Percentiles rank a stretch among this genome's conserved stretches.
Evolutionary conservation across 2,329 filamentous ascomycete genomes (phyloP).

Genomic region (Colletotrichum viniferum): DNA sequence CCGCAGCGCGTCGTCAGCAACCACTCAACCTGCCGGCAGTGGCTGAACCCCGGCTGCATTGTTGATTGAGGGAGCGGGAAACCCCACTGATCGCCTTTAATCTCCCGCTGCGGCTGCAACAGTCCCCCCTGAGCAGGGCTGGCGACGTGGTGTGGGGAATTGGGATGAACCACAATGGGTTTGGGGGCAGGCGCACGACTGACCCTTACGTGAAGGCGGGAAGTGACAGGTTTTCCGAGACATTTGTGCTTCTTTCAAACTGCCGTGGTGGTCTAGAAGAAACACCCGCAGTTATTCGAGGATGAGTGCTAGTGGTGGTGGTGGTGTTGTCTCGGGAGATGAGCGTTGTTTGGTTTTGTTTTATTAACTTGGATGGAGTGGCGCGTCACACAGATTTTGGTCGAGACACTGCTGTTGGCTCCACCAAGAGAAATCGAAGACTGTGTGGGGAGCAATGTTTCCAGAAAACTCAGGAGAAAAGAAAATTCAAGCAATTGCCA

Average conservation of each 20-base stretch:
- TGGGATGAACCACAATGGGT: background rate
- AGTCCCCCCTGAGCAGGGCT: background rate
- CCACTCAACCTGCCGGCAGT: background rate
- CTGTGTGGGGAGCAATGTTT: background rate
- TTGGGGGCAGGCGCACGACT: background rate
- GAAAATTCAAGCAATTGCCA: background rate
- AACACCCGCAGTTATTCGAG: background rate
- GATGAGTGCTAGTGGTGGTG: background rate
- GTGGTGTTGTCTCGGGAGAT: background rate
- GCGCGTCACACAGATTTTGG: background rate
- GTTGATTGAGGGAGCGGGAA: conserved; percentile 1
- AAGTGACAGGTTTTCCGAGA: background rate
- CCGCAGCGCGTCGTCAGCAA: background rate
- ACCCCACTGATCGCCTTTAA: conserved; percentile 20
- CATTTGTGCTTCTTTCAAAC: background rate
- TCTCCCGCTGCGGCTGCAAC: background rate
- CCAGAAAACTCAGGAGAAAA: background rate
- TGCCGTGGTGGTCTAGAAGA: background rate
- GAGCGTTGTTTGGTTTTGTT: background rate
- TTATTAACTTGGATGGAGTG: background rate
- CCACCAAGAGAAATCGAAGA: background rate
- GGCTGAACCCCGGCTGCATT: background rate
- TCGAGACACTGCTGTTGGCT: background rate
- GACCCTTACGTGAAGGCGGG: background rate
- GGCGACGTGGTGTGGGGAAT: background rate